Evolutionary conservation across 2,329 filamentous ascomycete genomes (phyloP), one percentile per base, ranked within the genome.

Genomic region (Dothistroma pini): DNA sequence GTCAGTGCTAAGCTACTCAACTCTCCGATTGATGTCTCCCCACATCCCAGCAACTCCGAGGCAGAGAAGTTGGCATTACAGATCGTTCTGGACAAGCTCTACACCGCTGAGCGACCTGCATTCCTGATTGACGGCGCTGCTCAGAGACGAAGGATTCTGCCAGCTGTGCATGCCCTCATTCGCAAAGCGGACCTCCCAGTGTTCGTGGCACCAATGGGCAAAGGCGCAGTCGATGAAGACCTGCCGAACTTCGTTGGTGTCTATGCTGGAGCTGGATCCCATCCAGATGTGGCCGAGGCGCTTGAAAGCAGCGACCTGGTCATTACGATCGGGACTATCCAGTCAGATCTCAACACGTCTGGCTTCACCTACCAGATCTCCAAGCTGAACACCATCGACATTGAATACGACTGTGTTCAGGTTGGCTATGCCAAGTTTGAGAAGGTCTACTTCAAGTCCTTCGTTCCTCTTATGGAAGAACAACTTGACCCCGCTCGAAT

Each of bases 181-280:
- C 80, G 87, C 62, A 90, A 88, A 75, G 90, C 90, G 0, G 81
- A 85, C 4, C 79, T 96, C 8, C 91, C 92, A 4, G 88, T 90
- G 0, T 96, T 95, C 69, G 89, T 93, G n/a, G 89, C 91, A 0
- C 90, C 91, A 2, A 96, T 96, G 89, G 91, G 91, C 52, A 96
- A 96, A 78, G 85, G 91, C 19, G 89, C 89, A 21, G 84, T 96
- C 53, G 84, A 95, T 69, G 91, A 96, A 75, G 84, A 83, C 1
- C 82, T 89, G 53, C 79, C 83, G 19, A 89, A 85, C 70, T 96
- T 89, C 68, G 89, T 89, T 22, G 92, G 92, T 65, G 89, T 96
- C 5, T 96, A 96, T 74, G 89, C 89, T 9, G 92, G 92, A n/a
- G 83, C 83, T 61, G 90, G 88, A 38, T 91, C 88, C 34, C 84